These are phyloP conservation scores for Citrullus mucosospermus DNA, from an alignment of 306 rosid genomes.

Conservation along the genomic window DNA sequence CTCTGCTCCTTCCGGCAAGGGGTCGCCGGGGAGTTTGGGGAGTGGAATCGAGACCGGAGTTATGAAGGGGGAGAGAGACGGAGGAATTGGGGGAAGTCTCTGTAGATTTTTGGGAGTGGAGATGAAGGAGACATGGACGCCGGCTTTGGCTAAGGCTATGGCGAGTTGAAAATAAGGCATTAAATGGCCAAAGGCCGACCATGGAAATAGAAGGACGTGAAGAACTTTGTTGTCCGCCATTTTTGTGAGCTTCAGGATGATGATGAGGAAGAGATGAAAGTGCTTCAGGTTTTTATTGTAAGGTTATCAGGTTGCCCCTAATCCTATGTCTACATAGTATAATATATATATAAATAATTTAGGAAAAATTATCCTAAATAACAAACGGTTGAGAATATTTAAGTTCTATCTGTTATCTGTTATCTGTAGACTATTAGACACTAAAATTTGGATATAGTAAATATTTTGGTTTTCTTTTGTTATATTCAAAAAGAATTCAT, in stretches of 20 bases:
- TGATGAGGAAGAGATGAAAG: neutral
- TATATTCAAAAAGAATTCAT: too few species aligned
- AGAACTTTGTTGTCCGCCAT: neutral
- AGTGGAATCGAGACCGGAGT: constrained; percentile 2
- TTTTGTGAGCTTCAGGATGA: neutral
- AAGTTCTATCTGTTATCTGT: too few species aligned
- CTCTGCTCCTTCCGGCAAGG: constrained; percentile 11
- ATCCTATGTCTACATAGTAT: too few species aligned
- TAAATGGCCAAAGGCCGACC: constrained; percentile 17
- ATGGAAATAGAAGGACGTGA: constrained; percentile 10
- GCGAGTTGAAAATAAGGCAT: constrained; percentile 1
- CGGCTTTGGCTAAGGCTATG: constrained; percentile 8
- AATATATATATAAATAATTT: too few species aligned
- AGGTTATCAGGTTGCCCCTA: too few species aligned
- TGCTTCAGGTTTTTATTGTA: neutral
- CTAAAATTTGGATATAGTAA: too few species aligned
- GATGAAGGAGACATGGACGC: constrained; percentile 12
- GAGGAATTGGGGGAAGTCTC: constrained; percentile 10
- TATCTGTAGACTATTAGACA: too few species aligned
- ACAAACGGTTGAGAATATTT: too few species aligned
- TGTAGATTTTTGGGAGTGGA: constrained; percentile 13
- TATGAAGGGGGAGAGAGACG: neutral
- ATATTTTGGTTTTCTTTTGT: too few species aligned
- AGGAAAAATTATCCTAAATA: too few species aligned
- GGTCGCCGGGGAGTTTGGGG: neutral